Base-by-base conservation (phyloP, 345 rosid genomes). In the Streptanthus diversifolius region DNA sequence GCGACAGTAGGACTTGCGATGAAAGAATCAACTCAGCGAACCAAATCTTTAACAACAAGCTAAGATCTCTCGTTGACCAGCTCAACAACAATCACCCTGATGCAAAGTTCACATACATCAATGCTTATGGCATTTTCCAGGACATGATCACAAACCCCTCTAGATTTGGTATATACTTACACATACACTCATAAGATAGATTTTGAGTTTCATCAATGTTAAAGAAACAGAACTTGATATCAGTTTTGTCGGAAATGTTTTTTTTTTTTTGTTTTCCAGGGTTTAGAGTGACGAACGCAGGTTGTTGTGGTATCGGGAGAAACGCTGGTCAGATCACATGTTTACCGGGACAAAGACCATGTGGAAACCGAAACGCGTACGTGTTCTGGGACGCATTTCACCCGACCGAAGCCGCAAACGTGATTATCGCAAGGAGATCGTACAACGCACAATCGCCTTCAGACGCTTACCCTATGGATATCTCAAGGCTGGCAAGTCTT, bases 291-390 rank as follows among this genome's bases (percentile, higher is more conserved):
- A 84, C 87, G 1, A 84, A 86, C 59, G 76, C 80, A 0, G 96
- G 93, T 7, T 90, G 96, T 54, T 90, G 93, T 17, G 96, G 96
- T 5, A 85, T 85, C 0, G 96, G 96, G 29, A 83, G 91, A 62
- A 90, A 90, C 77, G 87, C 84, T 4, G 96, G 96, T 27, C 96
- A 89, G 68, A 82, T 87, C 41, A 88, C 91, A n/a, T 90, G 96
- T 66, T 75, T 90, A 64, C 96, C 96, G 2, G 24, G 32, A 21
- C 87, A 83, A 65, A 79, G 66, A 15, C 91, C 96, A 0, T 90
- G 96, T 78, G 71, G 13, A 24, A 66, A 86, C 62, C 81, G 91
- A 60, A 80, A 64, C 3, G 85, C 83, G 1, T 83, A 88, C 21
- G 70, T 85, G 52, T 90, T 88, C 44, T 88, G 96, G 96, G 96